Base-by-base conservation (phyloP, 306 rosid genomes). In the Quercus suber region DNA sequence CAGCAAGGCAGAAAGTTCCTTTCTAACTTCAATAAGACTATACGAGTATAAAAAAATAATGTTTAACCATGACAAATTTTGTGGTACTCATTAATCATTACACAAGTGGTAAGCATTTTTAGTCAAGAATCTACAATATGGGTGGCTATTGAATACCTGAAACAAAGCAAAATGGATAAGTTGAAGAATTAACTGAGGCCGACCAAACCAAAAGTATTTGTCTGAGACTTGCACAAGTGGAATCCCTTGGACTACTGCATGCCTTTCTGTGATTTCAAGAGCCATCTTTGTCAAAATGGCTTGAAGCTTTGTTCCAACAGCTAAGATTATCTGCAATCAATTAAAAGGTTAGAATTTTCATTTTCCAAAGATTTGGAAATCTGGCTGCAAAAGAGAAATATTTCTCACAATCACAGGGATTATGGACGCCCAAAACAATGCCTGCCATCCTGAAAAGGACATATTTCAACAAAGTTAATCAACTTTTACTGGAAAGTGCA, bases 171-270 rank as follows among this genome's bases (percentile, higher is more conserved):
- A 93, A 85, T 95, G 99, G 84, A 95, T 95, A 65, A 95, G 94
- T 73, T 91, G 88, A 89, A 95, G 99, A 87, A 95, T 75, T 76
- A 95, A 84, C 55, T 88, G 92, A 28, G 99, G 99, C 72, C 81
- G 89, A 74, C 92, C 94, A 73, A 95, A 95, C 99, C 99, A 95
- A 81, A 95, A 95, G 75, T 95, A 93, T 75, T 73, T 82, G 80
- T 95, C 97, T 5, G 98, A 95, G 55, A 93, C 97, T 84, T 89
- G 92, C 81, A 95, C 99, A 49, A 95, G 94, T 51, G 99, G 99
- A 82, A 95, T 95, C 73, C 99, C 99, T 82, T 95, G 97, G 57
- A 95, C 92, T 72, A 95, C 97, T 55, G 98, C 97, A 73, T 95
- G 99, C 64, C 80, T 91, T 78, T 95, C 99, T 13, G 93, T 83